Percentiles rank a stretch among this genome's conserved stretches.
Evolutionary conservation across 164 flowering plant genomes (phyloP).

Genomic region (Berberis vulgaris): DNA sequence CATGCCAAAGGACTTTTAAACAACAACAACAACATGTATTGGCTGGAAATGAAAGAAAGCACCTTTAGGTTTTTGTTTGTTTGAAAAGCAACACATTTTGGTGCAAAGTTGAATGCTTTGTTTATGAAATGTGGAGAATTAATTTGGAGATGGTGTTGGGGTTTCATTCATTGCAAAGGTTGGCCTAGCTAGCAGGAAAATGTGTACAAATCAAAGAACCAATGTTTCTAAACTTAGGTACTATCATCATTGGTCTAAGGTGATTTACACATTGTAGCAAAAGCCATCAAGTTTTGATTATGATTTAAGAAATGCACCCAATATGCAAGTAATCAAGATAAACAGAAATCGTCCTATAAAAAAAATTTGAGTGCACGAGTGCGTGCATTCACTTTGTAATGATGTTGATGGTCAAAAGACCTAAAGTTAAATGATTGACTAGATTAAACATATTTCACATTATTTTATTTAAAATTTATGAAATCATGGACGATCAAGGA

Average conservation of each 20-base stretch:
- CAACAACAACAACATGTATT: not conserved
- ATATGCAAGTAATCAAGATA: too few relatives aligned
- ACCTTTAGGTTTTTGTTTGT: conserved; percentile 7
- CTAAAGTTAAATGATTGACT: too few relatives aligned
- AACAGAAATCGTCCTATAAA: not conserved
- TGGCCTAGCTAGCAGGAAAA: not conserved
- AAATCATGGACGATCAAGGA: not conserved
- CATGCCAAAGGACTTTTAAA: too few relatives aligned
- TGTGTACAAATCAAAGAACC: not conserved
- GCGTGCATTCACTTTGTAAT: not conserved
- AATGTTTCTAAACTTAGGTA: not conserved
- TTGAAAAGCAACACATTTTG: conserved; percentile 8
- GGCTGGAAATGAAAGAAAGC: conserved; percentile 1
- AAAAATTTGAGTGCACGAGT: conserved; percentile 1
- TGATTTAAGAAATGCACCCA: too few relatives aligned
- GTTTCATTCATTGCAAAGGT: conserved; percentile 1
- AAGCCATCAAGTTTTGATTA: not conserved
- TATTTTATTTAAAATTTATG: not conserved
- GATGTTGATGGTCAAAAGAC: too few relatives aligned
- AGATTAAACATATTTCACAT: too few relatives aligned
- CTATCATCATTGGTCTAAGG: not conserved
- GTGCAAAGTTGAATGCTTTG: not conserved
- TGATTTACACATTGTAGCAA: not conserved
- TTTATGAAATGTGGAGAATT: not conserved
- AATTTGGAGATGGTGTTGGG: not conserved